Percentiles rank a stretch among this genome's conserved stretches.
phyloP scores from a whole-genome alignment of 345 rosid species.

The Combretum micranthum region DNA sequence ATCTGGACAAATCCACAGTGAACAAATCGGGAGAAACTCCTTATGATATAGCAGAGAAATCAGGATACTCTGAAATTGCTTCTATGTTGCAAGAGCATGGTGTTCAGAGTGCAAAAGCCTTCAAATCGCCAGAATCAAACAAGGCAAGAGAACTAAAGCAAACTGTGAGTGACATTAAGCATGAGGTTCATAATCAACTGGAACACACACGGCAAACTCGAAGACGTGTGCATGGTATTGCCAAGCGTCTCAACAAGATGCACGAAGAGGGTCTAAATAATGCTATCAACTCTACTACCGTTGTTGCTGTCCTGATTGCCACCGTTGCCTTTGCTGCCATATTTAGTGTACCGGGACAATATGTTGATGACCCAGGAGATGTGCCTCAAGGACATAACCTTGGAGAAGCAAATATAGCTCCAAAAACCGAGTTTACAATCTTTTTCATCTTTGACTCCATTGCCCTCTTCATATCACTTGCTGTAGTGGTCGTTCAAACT shows the following conservation, averaged over 20 bases:
- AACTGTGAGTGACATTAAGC: constrained; percentile 83
- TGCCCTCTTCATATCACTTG: constrained; percentile 88
- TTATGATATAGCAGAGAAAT: constrained; percentile 64
- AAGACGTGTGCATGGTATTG: constrained; percentile 70
- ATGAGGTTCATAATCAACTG: constrained; percentile 76
- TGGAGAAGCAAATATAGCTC: constrained; percentile 64
- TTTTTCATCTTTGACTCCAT: constrained; percentile 73
- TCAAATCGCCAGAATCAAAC: constrained; percentile 30
- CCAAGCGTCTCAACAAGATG: constrained; percentile 71
- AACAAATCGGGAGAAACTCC: constrained; percentile 72
- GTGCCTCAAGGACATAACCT: constrained; percentile 31
- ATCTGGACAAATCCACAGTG: constrained; percentile 40
- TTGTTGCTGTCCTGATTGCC: constrained; percentile 91
- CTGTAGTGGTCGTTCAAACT: constrained; percentile 94
- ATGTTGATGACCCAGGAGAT: constrained; percentile 24
- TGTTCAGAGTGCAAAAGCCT: constrained; percentile 45
- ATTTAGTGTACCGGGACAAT: constrained; percentile 82
- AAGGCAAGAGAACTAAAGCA: constrained; percentile 62
- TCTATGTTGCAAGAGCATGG: constrained; percentile 44
- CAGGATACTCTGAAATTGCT: constrained; percentile 35
- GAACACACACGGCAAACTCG: constrained; percentile 62
- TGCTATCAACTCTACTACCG: constrained; percentile 80
- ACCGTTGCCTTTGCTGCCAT: constrained; percentile 93
- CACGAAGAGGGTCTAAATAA: constrained; percentile 86
- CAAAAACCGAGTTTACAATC: constrained; percentile 48